Percentiles rank a stretch among this genome's conserved stretches.
phyloP scores from a whole-genome alignment of 768 basidiomycete species.

The Tulasnella sp. region DNA sequence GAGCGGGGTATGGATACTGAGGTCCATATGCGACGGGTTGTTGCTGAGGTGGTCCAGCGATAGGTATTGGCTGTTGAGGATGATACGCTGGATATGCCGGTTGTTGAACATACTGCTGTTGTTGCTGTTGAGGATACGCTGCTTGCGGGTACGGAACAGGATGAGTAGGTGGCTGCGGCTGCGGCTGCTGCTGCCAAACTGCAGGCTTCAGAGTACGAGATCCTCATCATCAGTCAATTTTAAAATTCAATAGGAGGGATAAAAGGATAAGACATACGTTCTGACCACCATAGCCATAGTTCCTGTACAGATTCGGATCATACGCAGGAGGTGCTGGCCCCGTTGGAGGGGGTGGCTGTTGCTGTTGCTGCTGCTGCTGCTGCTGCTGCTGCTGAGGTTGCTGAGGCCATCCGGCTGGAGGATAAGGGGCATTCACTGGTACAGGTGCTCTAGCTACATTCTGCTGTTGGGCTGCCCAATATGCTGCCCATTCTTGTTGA shows the following conservation, averaged over 20 bases:
- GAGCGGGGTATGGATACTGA: not conserved
- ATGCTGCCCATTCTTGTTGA: conserved; percentile 64
- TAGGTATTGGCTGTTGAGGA: conserved; percentile 18
- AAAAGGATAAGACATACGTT: conserved; percentile 26
- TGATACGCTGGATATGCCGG: conserved; percentile 20
- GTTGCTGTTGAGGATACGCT: conserved; percentile 14
- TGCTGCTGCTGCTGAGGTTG: conserved; percentile 49
- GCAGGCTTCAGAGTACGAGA: no score
- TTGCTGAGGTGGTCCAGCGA: conserved; percentile 13
- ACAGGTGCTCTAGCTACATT: conserved; percentile 32
- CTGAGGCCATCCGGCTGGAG: conserved; percentile 43
- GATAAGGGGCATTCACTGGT: conserved; percentile 37
- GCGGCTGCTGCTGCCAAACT: conserved; percentile 28
- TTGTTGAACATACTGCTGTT: conserved; percentile 25
- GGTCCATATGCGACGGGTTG: conserved; percentile 18
- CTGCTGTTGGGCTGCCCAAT: conserved; percentile 50
- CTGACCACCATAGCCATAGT: conserved; percentile 76
- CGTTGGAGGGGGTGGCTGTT: conserved; percentile 32
- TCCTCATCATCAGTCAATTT: no score
- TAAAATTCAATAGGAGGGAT: no score
- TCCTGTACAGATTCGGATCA: conserved; percentile 77
- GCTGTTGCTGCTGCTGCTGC: conserved; percentile 59
- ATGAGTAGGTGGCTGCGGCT: conserved; percentile 35
- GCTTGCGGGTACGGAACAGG: conserved; percentile 51
- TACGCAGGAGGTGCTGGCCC: conserved; percentile 45